Base-by-base conservation (phyloP, 1,139 yeast genomes). In the Protomyces inundatus region DNA sequence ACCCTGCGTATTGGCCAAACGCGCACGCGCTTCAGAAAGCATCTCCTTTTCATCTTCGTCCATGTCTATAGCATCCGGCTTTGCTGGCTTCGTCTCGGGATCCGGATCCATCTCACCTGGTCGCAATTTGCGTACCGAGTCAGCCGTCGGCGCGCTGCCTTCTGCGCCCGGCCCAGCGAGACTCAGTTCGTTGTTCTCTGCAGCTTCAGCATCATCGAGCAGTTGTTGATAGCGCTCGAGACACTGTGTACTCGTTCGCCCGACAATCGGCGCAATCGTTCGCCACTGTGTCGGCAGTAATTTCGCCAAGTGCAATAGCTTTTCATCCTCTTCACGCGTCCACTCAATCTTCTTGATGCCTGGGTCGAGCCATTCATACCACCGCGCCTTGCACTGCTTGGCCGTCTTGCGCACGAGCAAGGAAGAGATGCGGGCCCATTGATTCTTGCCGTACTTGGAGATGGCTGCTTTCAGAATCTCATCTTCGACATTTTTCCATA, bases 211-310 rank as follows among this genome's bases (percentile, higher is more conserved):
- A 59, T 82, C 87, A 65, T 85, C 88, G n/a, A 90, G 73, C 37
- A 93, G 78, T 68, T 80, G 81, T 71, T 88, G 95, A 72, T 90
- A 93, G 66, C 98, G 77, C 69, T 90, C 96, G n/a, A 88, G 83
- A 75, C 96, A 90, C 67, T 86, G 89, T 12, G 90, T 85, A 0
- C 97, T 93, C 0, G 98, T 88, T 64, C 97, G 78, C 0, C 93
- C 95, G 74, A 91, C 78, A 9, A 86, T 75, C 4, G 89, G 84
- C 0, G 96, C 88, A 37, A 93, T 88, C 2, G 95, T 85, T 57
- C 96, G 81, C 98, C 98, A 93, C 75, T 91, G 98, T 66, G 91
- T 90, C 1, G 98, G 98, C 71, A 91, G 77, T 39, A 85, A 73
- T 69, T 83, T 82, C 0, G 88, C 91, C 67, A 90, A 71, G 55